These are phyloP conservation scores for Sclerotinia sclerotiorum DNA, from an alignment of 2,329 filamentous ascomycete species.

Conservation along the genomic window DNA sequence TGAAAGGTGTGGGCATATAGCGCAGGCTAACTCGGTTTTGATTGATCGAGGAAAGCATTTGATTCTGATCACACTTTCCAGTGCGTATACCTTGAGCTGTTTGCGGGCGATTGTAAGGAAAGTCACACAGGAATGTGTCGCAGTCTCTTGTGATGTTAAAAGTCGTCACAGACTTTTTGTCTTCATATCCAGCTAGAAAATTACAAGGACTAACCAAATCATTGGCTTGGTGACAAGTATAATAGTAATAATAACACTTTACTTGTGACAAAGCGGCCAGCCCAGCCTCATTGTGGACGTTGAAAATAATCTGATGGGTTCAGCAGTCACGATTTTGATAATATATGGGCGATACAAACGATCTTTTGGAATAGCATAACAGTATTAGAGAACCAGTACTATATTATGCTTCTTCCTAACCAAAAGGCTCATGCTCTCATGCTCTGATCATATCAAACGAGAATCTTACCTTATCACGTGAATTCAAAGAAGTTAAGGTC, in stretches of 20 bases:
- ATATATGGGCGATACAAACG: background rate
- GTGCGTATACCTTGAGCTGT: background rate
- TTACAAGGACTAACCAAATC: too few relatives aligned
- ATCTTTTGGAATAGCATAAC: background rate
- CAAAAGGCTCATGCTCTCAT: background rate
- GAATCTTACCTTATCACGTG: background rate
- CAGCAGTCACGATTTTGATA: background rate
- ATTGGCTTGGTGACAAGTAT: too few relatives aligned
- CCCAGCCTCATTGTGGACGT: background rate
- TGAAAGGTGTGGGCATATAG: background rate
- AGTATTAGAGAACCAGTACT: background rate
- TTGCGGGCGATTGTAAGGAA: background rate
- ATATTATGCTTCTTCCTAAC: background rate
- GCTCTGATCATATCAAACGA: background rate
- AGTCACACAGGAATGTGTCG: background rate
- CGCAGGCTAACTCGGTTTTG: too few relatives aligned
- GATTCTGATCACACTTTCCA: background rate
- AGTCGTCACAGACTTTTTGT: too few relatives aligned
- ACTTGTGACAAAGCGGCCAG: too few relatives aligned
- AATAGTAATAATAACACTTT: too few relatives aligned
- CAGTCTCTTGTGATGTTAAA: too few relatives aligned
- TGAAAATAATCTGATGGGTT: background rate
- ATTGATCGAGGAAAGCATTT: background rate
- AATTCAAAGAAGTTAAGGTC: background rate
- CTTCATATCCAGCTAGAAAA: too few relatives aligned